Conservation (phyloP, 2,329 filamentous ascomycete species). For the Karstenula rhodostoma region DNA sequence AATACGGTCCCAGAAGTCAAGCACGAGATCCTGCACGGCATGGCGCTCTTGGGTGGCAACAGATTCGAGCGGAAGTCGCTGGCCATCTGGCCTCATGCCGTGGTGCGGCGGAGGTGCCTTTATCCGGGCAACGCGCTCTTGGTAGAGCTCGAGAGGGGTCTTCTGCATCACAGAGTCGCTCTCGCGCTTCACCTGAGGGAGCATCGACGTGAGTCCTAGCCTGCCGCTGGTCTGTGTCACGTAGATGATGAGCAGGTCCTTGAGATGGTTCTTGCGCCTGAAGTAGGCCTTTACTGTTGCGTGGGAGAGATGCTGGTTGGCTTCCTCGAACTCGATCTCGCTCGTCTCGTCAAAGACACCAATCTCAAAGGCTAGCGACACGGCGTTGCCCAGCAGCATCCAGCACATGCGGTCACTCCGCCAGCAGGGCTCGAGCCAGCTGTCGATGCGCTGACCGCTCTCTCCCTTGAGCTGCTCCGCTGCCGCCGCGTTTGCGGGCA, state of each 20-base stretch:
- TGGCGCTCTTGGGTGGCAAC: slow-evolving; percentile 48
- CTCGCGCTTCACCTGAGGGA: slow-evolving; percentile 63
- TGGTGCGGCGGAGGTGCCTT: slow-evolving; percentile 46
- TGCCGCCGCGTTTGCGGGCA: slow-evolving; percentile 56
- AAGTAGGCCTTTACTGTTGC: slow-evolving; percentile 78
- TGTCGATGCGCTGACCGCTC: slow-evolving; percentile 85
- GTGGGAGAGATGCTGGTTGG: slow-evolving; percentile 49
- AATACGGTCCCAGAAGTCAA: slow-evolving; percentile 92
- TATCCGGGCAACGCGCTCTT: slow-evolving; percentile 47
- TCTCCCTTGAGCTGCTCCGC: slow-evolving; percentile 63
- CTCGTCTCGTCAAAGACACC: slow-evolving; percentile 94
- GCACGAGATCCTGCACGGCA: slow-evolving; percentile 62
- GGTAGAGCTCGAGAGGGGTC: slow-evolving; percentile 45
- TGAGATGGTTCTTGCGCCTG: slow-evolving; percentile 80
- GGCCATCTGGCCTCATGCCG: slow-evolving; percentile 46
- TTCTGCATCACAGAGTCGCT: slow-evolving; percentile 34
- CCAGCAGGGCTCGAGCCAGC: slow-evolving; percentile 97
- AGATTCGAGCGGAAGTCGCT: slow-evolving; percentile 46
- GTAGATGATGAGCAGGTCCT: slow-evolving; percentile 87
- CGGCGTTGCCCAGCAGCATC: slow-evolving; percentile 93
- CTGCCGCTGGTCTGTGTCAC: slow-evolving; percentile 92
- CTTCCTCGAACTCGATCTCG: slow-evolving; percentile 64
- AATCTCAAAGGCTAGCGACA: slow-evolving; percentile 89
- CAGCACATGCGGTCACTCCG: slow-evolving; percentile 91
- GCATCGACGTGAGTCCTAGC: slow-evolving; percentile 92